Base-by-base conservation (phyloP, 192 early-diverging fungal species). In the Gaertneriomyces semiglobifer region DNA sequence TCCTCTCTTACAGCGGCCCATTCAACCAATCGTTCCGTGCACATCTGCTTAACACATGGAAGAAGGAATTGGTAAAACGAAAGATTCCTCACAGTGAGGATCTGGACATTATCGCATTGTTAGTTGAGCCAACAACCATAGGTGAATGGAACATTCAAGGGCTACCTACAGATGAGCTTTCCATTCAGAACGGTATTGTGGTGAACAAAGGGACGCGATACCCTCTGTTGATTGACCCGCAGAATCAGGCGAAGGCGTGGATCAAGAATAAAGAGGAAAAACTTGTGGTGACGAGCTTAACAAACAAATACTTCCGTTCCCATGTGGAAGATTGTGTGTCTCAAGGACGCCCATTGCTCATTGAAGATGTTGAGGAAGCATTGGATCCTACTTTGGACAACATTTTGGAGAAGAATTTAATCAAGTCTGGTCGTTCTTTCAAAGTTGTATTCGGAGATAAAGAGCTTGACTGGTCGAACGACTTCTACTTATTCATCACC, bases 121-220 rank as follows among this genome's bases (percentile, higher is more conserved):
- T 86, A 9, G 85, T 86, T 2, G 83, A 86, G 20, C 84, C 79
- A 40, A 86, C 84, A 6, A 80, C 80, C 10, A 68, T 86, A 9
- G 83, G 85, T 11, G 84, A 86, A 60, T 86, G 85, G 85, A 86
- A 86, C 68, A 86, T 86, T 65, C 84, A 86, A 70, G 85, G 85
- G 25, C 65, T 86, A 25, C 85, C 85, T 25, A 86, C 85, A 7
- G 85, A 86, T 58, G 85, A 86, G 57, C 76, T 86, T 6, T 86
- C 85, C 1, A 84, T 68, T 4, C 83, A 86, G 62, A 86, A 86
- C 60, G 85, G 85, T 78, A 84, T 86, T 56, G 73, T 86, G 53
- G 85, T 86, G 16, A 84, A 78, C 40, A 77, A 79, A 55, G 83
- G 85, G 18, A 81, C 85, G 4, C 66, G 83, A 53, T 86, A 76